Evolutionary conservation across 495 filamentous ascomycete genomes (phyloP).

Genomic region (Mytilinidion resinicola): DNA sequence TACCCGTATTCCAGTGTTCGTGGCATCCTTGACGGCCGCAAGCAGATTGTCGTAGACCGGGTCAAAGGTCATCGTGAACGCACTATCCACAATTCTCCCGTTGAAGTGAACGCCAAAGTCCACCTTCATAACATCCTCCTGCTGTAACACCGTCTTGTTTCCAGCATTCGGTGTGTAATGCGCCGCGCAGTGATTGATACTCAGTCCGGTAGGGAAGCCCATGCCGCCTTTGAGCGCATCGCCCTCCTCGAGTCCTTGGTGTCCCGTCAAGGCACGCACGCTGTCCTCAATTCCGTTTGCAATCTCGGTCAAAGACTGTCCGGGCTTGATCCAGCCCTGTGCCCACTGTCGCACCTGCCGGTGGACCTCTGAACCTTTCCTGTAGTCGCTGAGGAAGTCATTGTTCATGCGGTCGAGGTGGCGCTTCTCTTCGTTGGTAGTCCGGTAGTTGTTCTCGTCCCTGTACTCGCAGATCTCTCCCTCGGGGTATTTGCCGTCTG

Average conservation of each 20-base stretch:
- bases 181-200: conserved; percentile 80
- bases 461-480: conserved; percentile 74
- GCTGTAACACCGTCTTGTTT: conserved; percentile 70
- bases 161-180: conserved; percentile 92
- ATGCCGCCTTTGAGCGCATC: conserved; percentile 74
- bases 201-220: conserved; percentile 83
- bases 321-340: conserved; percentile 74
- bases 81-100: conserved; percentile 85
- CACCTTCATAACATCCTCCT: conserved; percentile 87
- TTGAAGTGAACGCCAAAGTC: conserved; percentile 91
- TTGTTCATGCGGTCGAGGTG: conserved; percentile 60
- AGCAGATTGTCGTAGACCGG: conserved; percentile 78
- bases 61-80: conserved; percentile 85
- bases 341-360: conserved; percentile 82
- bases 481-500: conserved; percentile 64
- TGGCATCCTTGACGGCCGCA: conserved; percentile 75
- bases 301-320: conserved; percentile 71
- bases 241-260: conserved; percentile 71
- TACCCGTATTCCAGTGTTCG: conserved; percentile 71
- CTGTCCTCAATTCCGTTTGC: conserved; percentile 81
- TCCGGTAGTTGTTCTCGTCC: conserved; percentile 74
- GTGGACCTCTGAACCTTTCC: conserved; percentile 80
- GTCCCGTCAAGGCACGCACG: conserved; percentile 70
- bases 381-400: conserved; percentile 80
- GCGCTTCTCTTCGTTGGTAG: conserved; percentile 80